Evolutionary conservation across 2,329 filamentous ascomycete genomes (phyloP).

Genomic region (Cercospora sojina): DNA sequence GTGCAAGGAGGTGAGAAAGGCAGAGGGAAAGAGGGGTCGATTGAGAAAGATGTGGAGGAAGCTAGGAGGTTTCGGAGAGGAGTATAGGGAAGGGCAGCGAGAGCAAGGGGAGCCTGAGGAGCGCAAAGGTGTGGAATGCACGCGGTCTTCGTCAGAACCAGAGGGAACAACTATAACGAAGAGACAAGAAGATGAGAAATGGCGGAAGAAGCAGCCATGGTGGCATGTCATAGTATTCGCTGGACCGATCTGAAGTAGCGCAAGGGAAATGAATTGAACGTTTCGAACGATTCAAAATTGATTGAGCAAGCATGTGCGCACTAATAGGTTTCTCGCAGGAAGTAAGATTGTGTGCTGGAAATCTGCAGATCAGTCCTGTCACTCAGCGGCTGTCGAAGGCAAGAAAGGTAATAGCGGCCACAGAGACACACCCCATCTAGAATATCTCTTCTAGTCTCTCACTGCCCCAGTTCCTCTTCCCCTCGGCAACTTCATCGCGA

Average conservation of each 20-base stretch:
- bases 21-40: not conserved
- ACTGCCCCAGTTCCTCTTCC: constrained; percentile 63
- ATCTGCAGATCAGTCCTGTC: not conserved
- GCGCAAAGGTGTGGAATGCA: not conserved
- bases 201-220: not conserved
- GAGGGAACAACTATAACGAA: not conserved
- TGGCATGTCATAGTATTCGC: not conserved
- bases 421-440: constrained; percentile 33
- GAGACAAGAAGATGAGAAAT: not conserved
- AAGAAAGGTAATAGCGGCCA: not conserved
- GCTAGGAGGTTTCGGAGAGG: not conserved
- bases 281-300: not conserved
- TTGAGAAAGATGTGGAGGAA: not conserved
- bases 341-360: not conserved
- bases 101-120: not conserved
- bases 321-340: not conserved
- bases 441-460: constrained; percentile 72
- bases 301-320: not conserved
- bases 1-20: not conserved
- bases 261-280: not conserved
- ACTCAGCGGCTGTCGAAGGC: not conserved
- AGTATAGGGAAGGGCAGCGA: not conserved
- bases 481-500: constrained; percentile 63
- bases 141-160: not conserved
- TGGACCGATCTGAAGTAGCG: not conserved